Evolutionary conservation across 1,139 yeast species (phyloP), one percentile per base, ranked within the genome.

Genomic region (Lodderomyces margitis): DNA sequence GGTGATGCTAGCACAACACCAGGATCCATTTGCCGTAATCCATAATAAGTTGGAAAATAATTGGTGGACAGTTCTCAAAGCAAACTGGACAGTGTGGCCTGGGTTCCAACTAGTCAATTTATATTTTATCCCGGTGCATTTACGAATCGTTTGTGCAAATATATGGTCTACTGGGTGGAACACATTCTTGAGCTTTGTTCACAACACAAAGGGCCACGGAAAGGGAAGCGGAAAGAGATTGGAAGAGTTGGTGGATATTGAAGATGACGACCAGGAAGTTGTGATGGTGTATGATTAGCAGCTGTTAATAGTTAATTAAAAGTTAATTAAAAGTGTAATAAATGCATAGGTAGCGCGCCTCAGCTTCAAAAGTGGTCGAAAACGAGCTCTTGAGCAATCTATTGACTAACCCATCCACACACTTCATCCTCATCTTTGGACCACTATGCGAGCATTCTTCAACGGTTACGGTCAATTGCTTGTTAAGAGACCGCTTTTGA

Each of bases 51-150:
- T 71, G 40, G 53, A 56, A 25, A 59, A 56, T 31, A 70, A 70
- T 49, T 71, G 74, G 75, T 69, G 70, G 68, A 64, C 58, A 20
- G 74, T 71, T 20, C 58, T 70, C 47, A 60, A 47, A 37, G 71
- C 75, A 12, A 60, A 60, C 48, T 70, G 76, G 74, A 57, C 66
- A 11, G 72, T 70, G 12, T 71, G 77, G 77, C 74, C 75, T 0
- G 57, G 62, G 1, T 68, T 71, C 50, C 75, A 69, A 52, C 53
- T 69, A 35, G 46, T 68, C 42, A 68, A 66, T 51, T 58, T 71
- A 37, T 64, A 63, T 48, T 66, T 61, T 41, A 56, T 69, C 19
- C 77, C 77, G 1, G 63, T 70, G 5, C 75, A 70, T 47, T 58
- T 68, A 36, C 55, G 77, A 42, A 62, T 69, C 16, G 66, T 71